Conservation (phyloP, 2,329 filamentous ascomycete genomes). For the Fusarium nisikadoi region DNA sequence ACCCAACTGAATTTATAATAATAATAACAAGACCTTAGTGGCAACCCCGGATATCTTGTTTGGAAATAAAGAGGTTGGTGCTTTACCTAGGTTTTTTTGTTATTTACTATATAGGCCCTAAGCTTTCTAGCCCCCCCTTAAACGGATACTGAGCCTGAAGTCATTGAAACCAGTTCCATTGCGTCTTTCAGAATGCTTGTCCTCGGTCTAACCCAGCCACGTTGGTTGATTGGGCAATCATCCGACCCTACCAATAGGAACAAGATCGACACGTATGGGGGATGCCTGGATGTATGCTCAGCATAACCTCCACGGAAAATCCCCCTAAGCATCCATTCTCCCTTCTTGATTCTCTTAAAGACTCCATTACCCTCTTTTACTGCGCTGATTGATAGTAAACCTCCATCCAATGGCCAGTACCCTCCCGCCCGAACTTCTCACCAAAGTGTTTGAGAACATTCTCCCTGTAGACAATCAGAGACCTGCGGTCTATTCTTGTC, state of each 20-base stretch:
- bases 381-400: accelerated
- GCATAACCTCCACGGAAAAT: neutral
- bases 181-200: too few relatives aligned
- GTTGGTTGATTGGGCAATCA: neutral
- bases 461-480: too few relatives aligned
- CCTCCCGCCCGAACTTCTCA: neutral
- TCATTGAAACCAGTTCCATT: too few relatives aligned
- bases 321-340: accelerated
- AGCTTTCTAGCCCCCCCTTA: too few relatives aligned
- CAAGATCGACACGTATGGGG: too few relatives aligned
- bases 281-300: neutral
- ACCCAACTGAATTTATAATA: too few relatives aligned
- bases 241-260: neutral
- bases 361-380: neutral
- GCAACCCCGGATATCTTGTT: too few relatives aligned
- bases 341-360: accelerated
- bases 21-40: too few relatives aligned
- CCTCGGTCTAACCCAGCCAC: neutral
- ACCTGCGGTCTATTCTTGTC: neutral
- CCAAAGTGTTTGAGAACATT: neutral
- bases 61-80: too few relatives aligned
- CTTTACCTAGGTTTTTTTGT: too few relatives aligned
- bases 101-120: too few relatives aligned
- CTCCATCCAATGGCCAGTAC: neutral
- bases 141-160: too few relatives aligned